Evolutionary conservation across 2,329 filamentous ascomycete genomes (phyloP).

Genomic region (Trichoderma semiorbis): DNA sequence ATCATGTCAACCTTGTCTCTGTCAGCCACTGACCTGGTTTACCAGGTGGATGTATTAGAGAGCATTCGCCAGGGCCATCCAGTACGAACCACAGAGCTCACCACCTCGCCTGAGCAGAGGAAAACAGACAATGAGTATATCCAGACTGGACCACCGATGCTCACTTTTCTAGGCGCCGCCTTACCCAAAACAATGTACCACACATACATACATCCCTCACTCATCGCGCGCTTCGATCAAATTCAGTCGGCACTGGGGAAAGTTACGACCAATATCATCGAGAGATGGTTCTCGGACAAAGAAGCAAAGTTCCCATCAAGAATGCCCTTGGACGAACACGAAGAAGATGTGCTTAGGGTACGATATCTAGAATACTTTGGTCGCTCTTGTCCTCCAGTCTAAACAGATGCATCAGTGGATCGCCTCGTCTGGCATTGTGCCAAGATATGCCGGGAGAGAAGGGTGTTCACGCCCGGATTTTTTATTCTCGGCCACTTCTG

Average conservation of each 20-base stretch:
- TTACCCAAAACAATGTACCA: neutral
- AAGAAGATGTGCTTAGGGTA: neutral
- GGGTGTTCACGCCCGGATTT: constrained; percentile 7
- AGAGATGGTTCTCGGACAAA: neutral
- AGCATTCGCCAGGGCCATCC: constrained; percentile 2
- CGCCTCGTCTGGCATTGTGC: neutral
- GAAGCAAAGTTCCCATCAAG: neutral
- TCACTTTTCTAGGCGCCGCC: neutral
- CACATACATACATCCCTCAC: neutral
- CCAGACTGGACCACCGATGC: neutral
- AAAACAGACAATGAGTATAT: neutral
- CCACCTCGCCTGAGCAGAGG: neutral
- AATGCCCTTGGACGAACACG: neutral
- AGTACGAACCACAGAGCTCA: neutral
- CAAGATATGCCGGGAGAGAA: neutral
- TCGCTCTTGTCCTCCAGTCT: neutral
- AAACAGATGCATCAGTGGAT: constrained; percentile 2
- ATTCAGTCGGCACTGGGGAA: neutral
- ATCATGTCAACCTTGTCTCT: neutral
- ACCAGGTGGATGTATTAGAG: constrained; percentile 3
- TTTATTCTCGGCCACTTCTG: neutral
- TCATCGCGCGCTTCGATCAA: neutral
- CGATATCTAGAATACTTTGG: neutral
- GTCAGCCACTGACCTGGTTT: neutral
- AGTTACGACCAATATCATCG: constrained; percentile 1